Percentiles rank a stretch among this genome's conserved stretches.
phyloP scores from a whole-genome alignment of 1,139 yeast species.

The Arxiozyma bovina region DNA sequence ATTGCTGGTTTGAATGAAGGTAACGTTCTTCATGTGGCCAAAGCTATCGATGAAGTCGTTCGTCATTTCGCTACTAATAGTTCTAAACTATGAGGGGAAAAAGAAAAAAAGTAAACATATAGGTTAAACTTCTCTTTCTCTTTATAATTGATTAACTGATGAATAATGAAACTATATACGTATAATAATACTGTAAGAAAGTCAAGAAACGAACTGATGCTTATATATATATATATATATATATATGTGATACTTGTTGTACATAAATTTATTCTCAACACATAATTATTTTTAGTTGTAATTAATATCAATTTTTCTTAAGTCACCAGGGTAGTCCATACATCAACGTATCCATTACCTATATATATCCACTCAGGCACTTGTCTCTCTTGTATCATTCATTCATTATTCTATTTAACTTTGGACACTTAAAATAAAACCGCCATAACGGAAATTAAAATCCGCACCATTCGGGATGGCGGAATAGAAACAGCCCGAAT shows the following conservation, averaged over 20 bases:
- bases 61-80: constrained; percentile 32
- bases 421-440: no score
- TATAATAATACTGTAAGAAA: no score
- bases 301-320: no score
- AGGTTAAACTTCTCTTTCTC: neutral
- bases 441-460: neutral
- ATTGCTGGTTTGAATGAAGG: constrained; percentile 85
- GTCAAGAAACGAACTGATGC: neutral
- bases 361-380: no score
- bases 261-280: neutral
- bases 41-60: constrained; percentile 75
- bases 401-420: no score
- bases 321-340: neutral
- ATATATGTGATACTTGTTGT: neutral
- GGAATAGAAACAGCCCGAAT: no score
- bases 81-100: constrained; percentile 1
- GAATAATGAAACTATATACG: no score
- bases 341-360: no score
- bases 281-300: neutral
- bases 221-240: no score
- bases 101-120: no score
- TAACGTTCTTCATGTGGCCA: constrained; percentile 73
- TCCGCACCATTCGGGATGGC: neutral
- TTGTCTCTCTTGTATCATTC: no score
- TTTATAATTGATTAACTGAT: neutral